These are phyloP conservation scores for Candida piceae DNA, from an alignment of 805 yeast species.

Conservation along the genomic window DNA sequence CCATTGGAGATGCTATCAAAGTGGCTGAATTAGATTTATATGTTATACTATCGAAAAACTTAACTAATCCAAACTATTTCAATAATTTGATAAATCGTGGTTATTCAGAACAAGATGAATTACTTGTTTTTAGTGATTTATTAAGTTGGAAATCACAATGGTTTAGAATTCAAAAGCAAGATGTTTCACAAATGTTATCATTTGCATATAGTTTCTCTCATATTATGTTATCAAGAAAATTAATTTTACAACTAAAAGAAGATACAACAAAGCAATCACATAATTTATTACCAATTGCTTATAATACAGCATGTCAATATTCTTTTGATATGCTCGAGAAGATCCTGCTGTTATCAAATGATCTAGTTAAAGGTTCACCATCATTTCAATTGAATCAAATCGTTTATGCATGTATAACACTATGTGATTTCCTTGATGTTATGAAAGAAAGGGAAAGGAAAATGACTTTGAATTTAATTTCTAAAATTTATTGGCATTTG, in stretches of 20 bases:
- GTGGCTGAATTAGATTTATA: slow-evolving; percentile 45
- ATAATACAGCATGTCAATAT: slow-evolving; percentile 38
- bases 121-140: slow-evolving; percentile 31
- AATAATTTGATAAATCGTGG: not conserved
- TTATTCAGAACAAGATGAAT: slow-evolving; percentile 5
- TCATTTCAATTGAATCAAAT: slow-evolving; percentile 45
- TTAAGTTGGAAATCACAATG: slow-evolving; percentile 44
- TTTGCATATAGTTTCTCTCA: slow-evolving; percentile 47
- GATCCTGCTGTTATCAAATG: slow-evolving; percentile 39
- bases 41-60: slow-evolving; percentile 17
- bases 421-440: slow-evolving; percentile 42
- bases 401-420: slow-evolving; percentile 48
- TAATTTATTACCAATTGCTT: slow-evolving; percentile 9
- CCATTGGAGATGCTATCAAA: slow-evolving; percentile 50
- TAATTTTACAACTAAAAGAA: too few relatives aligned
- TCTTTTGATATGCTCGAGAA: slow-evolving; percentile 42
- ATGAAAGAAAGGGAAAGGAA: slow-evolving; percentile 37
- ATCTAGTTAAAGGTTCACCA: slow-evolving; percentile 52
- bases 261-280: slow-evolving; percentile 9
- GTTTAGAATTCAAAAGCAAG: slow-evolving; percentile 40
- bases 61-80: slow-evolving; percentile 7
- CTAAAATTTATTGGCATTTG: slow-evolving; percentile 54
- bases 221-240: slow-evolving; percentile 36
- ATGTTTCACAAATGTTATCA: slow-evolving; percentile 42
- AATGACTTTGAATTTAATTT: slow-evolving; percentile 40